Evolutionary conservation across 1,284 basidiomycete genomes (phyloP), one percentile per base, ranked within the genome.

Genomic region (Fomes fomentarius): DNA sequence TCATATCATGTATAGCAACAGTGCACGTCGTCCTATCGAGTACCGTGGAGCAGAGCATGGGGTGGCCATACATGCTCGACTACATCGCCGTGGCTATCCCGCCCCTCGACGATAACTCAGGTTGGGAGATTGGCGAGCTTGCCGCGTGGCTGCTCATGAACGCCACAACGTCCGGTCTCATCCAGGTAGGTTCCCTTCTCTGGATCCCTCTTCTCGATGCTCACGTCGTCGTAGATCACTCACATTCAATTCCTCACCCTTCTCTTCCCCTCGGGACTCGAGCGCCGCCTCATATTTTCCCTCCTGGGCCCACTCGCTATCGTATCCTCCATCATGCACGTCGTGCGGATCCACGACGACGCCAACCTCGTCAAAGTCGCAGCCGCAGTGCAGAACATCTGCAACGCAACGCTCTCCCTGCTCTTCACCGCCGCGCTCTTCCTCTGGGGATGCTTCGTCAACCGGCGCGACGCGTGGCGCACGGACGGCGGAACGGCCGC

Each of bases 201-300:
- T 12, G 28, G 28, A 6, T 42, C 28, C 15, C 12, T 39, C 12
- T 15, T 25, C 2, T 1, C 49, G 37, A 50, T 37, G 28, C 33
- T 10, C 4, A 30, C 9, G 5, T 33, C 12, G 19, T 21, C 49
- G 9, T 68, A 97, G 93, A 89, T 94, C 56, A 97, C 96, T 0
- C 96, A 99, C 73, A 98, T 99, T 50, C 97, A 99, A 71, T 98
- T 98, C 73, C 79, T 99, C 52, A 97, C 96, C 2, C 82, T 99
- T 5, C 82, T 99, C 17, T 99, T 94, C 69, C 96, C 96, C 1
- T 98, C 97, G 4, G 77, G 82, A n/a, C 83, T 96, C 33, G 97
- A 99, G 74, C 88, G 85, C 4, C 80, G 89, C 21, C 83, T 99
- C 45, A 96, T 99, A 55, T 89, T 95, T 65, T 78, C 85, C 60